Evolutionary conservation across 2,329 filamentous ascomycete genomes (phyloP), one percentile per base, ranked within the genome.

Genomic region (Dactylonectria estremocensis): DNA sequence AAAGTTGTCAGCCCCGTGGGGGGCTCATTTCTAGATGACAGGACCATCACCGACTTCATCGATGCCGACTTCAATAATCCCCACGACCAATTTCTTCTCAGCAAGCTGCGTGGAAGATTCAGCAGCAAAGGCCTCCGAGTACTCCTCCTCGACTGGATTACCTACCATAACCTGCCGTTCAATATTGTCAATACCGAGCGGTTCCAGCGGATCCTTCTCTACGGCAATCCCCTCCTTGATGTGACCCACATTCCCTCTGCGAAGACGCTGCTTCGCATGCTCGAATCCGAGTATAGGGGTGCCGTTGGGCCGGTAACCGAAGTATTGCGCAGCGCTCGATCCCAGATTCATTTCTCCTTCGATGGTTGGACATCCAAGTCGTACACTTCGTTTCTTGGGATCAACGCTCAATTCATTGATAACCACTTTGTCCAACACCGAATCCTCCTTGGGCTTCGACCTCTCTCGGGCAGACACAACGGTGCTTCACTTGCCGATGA

Each of bases 381-480:
- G 4, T 53, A 33, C 24, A 18, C 14, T 10, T 53, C 28, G 28
- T 53, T 53, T 11, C 24, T 53, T 35, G 14, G 49, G 6, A 53
- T 53, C 14, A 53, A 53, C 24, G 24, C 11, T 53, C 24, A 53
- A 10, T 53, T 53, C 14, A 10, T 53, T 10, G 14, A 53, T 53
- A 2, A 10, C 24, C 1, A 53, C 24, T 35, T 53, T 10, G 24
- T 35, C 24, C 28, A 35, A 10, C 24, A 18, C 24, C 24, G 24
- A n/a, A 45, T n/a, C 40, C 14, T 45, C 40, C 40, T 45, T 16
- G 40, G 40, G 16, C 40, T 45, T 45, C 40, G 40, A 45, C 40
- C 40, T 37, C 35, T 45, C 40, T 14, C 14, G 14, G 40, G 40
- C 5, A n/a, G n/a, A 45, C 40, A 45, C 40, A 45, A n/a, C 14